Evolutionary conservation across 768 basidiomycete species (phyloP).

Genomic region (Cyathus striatus): DNA sequence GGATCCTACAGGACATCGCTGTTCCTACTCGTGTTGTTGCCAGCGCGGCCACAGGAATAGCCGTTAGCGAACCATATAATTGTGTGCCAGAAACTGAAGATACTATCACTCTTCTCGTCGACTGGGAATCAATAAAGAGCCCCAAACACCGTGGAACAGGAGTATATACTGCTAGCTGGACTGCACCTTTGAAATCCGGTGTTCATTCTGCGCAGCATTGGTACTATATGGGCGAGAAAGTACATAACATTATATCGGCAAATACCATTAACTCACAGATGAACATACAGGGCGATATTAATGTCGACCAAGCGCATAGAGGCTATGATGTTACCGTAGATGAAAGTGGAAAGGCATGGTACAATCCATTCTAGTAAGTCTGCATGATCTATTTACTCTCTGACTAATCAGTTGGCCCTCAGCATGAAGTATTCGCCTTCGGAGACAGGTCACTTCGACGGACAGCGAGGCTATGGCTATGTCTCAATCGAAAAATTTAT

Average conservation of each 20-base stretch:
- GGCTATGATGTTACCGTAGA: constrained; percentile 90
- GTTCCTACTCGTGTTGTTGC: constrained; percentile 83
- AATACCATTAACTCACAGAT: background rate
- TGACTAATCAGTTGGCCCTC: constrained; percentile 2
- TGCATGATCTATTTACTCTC: background rate
- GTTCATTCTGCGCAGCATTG: constrained; percentile 88
- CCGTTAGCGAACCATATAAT: constrained; percentile 83
- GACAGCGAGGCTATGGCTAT: constrained; percentile 90
- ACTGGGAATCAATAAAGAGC: constrained; percentile 83
- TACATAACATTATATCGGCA: constrained; percentile 13
- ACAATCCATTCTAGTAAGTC: constrained; percentile 88
- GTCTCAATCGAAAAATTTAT: constrained; percentile 91
- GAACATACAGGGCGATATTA: constrained; percentile 73
- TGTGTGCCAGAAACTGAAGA: constrained; percentile 87
- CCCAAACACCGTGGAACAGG: constrained; percentile 76
- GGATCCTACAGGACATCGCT: constrained; percentile 76
- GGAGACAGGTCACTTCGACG: constrained; percentile 89
- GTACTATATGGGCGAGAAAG: constrained; percentile 95
- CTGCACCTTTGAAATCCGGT: constrained; percentile 85
- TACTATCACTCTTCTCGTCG: constrained; percentile 91
- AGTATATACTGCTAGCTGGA: constrained; percentile 94
- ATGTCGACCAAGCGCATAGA: constrained; percentile 89
- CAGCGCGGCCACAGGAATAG: constrained; percentile 87
- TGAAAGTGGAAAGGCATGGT: constrained; percentile 78
- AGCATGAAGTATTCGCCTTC: constrained; percentile 96